Percentiles rank a stretch among this genome's conserved stretches.
These are phyloP conservation scores for Wickerhamomyces tratensis DNA, from an alignment of 805 yeast genomes.

Conservation along the genomic window DNA sequence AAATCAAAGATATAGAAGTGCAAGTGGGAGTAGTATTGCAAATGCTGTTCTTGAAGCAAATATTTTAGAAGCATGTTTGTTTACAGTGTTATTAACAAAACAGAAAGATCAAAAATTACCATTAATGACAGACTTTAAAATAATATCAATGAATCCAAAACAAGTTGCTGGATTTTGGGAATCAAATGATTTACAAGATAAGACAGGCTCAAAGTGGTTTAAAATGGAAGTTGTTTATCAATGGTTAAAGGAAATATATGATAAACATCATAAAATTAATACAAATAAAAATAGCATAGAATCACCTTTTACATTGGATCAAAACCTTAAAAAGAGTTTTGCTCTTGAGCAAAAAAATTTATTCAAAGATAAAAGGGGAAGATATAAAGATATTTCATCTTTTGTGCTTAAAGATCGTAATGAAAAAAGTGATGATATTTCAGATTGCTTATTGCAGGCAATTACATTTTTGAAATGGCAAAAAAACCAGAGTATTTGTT, in stretches of 20 bases:
- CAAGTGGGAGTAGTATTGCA: conserved; percentile 34
- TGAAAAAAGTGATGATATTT: conserved; percentile 17
- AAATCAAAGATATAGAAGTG: conserved; percentile 44
- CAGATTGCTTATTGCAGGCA: conserved; percentile 15
- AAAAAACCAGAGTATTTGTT: conserved; percentile 3
- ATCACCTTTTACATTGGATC: neutral
- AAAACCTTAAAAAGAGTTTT: too few relatives aligned
- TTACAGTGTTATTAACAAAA: conserved; percentile 15
- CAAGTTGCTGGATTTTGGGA: neutral
- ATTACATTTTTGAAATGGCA: conserved; percentile 18
- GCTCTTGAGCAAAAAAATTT: too few relatives aligned
- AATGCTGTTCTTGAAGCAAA: conserved; percentile 45
- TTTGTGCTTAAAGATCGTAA: neutral
- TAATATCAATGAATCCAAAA: too few relatives aligned
- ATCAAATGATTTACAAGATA: neutral
- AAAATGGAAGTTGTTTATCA: neutral
- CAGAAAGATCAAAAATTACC: neutral
- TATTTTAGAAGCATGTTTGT: conserved; percentile 41
- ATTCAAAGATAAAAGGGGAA: too few relatives aligned
- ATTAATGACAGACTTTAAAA: too few relatives aligned
- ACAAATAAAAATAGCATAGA: too few relatives aligned
- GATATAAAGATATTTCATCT: neutral
- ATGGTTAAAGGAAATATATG: neutral
- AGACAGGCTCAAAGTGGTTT: neutral
- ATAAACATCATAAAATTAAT: neutral